Conservation (phyloP, 2,329 filamentous ascomycete species). For the Cadophora sp. region DNA sequence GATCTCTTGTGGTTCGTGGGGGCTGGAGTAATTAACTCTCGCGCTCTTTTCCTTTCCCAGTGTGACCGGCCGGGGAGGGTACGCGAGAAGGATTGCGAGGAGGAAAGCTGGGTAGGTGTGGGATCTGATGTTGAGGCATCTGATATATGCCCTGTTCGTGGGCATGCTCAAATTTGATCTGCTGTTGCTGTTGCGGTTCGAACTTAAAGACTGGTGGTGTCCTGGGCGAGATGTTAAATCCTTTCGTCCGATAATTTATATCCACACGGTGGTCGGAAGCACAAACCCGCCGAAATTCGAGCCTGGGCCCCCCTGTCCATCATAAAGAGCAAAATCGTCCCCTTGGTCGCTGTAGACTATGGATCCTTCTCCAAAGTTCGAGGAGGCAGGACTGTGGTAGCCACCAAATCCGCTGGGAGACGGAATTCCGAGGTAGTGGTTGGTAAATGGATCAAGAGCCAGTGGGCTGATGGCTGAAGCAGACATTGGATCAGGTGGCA, state of each 20-base stretch:
- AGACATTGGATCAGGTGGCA: conserved; percentile 56
- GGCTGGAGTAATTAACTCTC: conserved; percentile 39
- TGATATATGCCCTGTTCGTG: conserved; percentile 32
- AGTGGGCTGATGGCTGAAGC: conserved; percentile 60
- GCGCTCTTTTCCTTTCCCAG: conserved; percentile 44
- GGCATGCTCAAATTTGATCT: conserved; percentile 15
- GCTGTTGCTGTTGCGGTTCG: conserved; percentile 38
- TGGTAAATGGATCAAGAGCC: conserved; percentile 59
- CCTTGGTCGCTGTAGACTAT: conserved; percentile 68
- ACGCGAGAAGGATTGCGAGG: conserved; percentile 39
- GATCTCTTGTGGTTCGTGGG: conserved; percentile 21
- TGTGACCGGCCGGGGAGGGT: conserved; percentile 36
- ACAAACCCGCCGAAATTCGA: conserved; percentile 48
- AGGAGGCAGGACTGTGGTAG: conserved; percentile 66
- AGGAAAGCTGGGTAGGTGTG: conserved; percentile 38
- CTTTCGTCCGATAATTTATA: conserved; percentile 44
- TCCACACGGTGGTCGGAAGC: conserved; percentile 47
- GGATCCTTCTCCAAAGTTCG: conserved; percentile 67
- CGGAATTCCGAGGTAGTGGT: conserved; percentile 68
- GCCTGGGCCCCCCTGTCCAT: conserved; percentile 41
- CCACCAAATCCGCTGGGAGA: conserved; percentile 61
- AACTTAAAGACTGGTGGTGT: conserved; percentile 42
- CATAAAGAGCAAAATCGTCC: conserved; percentile 51
- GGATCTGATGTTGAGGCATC: conserved; percentile 25
- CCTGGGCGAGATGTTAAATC: conserved; percentile 46